Evolutionary conservation across 2,329 filamentous ascomycete genomes (phyloP).

Genomic region (Amauroascus verrucosus): DNA sequence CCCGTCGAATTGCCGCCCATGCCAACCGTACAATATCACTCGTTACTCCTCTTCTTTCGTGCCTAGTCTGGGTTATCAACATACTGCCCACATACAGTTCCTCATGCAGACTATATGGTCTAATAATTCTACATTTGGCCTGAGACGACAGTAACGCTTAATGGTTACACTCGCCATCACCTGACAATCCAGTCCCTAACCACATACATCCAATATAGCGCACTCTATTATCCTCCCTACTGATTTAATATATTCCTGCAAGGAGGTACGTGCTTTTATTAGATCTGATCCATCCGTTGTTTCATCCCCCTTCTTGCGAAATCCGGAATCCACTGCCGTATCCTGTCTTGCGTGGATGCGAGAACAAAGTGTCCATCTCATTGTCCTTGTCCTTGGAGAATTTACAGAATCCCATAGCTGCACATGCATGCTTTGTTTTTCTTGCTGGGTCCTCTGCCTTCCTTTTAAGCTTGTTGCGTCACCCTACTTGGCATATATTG

Average conservation of each 20-base stretch:
- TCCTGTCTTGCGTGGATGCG: neutral
- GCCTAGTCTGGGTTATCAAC: neutral
- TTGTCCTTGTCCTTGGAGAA: neutral
- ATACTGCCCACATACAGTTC: neutral
- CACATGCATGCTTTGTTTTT: slow-evolving; percentile 3
- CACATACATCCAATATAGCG: neutral
- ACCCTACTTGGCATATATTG: neutral
- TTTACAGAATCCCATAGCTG: neutral
- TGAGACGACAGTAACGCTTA: neutral
- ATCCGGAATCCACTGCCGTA: neutral
- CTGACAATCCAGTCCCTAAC: neutral
- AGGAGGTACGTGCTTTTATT: slow-evolving; percentile 8
- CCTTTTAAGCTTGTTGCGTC: neutral
- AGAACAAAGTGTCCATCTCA: neutral
- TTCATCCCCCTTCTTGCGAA: slow-evolving; percentile 1
- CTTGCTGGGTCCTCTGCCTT: neutral
- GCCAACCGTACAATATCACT: neutral
- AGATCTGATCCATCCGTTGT: slow-evolving; percentile 4
- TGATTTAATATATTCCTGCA: neutral
- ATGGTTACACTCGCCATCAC: slow-evolving; percentile 5
- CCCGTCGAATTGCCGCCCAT: neutral
- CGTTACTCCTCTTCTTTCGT: neutral
- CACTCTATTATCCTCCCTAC: neutral
- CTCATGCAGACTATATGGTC: neutral
- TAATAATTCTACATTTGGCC: neutral